Base-by-base conservation (phyloP, 805 yeast genomes). In the Millerozyma miso region DNA sequence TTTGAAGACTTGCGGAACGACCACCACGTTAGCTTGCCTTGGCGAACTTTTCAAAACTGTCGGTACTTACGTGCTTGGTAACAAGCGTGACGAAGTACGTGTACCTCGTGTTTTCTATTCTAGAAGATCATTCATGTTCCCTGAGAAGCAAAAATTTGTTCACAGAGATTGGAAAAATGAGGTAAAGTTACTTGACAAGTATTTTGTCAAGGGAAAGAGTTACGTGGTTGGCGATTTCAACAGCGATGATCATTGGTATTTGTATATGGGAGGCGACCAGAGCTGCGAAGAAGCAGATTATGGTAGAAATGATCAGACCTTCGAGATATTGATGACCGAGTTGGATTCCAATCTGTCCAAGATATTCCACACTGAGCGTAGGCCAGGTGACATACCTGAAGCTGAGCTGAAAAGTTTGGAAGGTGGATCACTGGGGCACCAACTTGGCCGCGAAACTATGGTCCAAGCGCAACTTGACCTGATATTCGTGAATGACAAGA, bases 1-100 rank as follows among this genome's bases (percentile, higher is more conserved):
- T 39, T 73, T 91, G 58, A 91, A 91, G 63, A 91, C 99, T 4
- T 91, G 99, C 62, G 99, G 99, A 5, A 90, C 97, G 3, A 91
- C 98, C 1, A 88, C 96, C 1, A 84, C 96, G 1, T 73, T 91
- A 44, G 77, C 80, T 18, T 91, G 97, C 51, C 63, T 91, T 19
- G 80, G 79, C 19, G 74, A 77, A 39, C 64, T 91, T 39, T 77
- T 86, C 47, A 77, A 77, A 37, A 51, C 53, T 13, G 62, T 66
- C 18, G 55, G 52, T 33, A 42, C 54, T 10, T 52, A 60, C 37
- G 55, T 77, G 29, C 46, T 54, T 12, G 50, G 46, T 13, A 32
- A 47, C n/a, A 52, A 60, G 14, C 59, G 71, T 44, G 43, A 17
- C 42, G 53, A 55, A 46, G 54, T 49, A 19, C 59, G 63, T 19